Evolutionary conservation across 108 stramenopile genomes (phyloP).

Genomic region (Pinguiococcus pyrenoidosus): DNA sequence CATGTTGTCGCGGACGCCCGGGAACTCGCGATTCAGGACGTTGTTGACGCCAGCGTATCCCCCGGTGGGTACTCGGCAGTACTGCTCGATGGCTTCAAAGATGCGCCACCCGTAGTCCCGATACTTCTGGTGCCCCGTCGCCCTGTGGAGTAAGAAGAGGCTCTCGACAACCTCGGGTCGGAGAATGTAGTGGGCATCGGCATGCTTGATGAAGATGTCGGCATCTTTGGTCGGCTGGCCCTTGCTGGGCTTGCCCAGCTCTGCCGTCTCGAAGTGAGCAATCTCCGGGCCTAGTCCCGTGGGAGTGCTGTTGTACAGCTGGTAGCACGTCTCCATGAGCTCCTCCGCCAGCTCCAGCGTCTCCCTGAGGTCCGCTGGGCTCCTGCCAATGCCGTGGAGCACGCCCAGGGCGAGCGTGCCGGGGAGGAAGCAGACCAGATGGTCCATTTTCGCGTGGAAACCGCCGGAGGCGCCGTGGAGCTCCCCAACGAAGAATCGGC

Average conservation of each 20-base stretch:
- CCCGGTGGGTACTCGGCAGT: slow-evolving; percentile 20
- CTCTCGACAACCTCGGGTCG: slow-evolving; percentile 46
- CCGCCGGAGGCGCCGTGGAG: slow-evolving; percentile 5
- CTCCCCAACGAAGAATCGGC: slow-evolving; percentile 26
- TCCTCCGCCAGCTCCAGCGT: slow-evolving; percentile 12
- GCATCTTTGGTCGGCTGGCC: neutral
- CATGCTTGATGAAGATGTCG: slow-evolving; percentile 1
- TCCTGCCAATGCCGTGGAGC: neutral
- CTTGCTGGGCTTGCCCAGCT: too few relatives aligned
- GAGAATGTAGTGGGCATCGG: slow-evolving; percentile 33
- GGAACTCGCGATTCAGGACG: slow-evolving; percentile 4
- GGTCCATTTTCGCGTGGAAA: slow-evolving; percentile 69
- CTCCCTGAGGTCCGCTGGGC: neutral
- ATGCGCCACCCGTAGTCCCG: slow-evolving; percentile 42
- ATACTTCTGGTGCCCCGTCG: slow-evolving; percentile 34
- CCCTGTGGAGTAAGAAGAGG: slow-evolving; percentile 25
- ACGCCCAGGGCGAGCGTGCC: slow-evolving; percentile 43
- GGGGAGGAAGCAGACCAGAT: slow-evolving; percentile 85
- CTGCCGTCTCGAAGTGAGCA: slow-evolving; percentile 22
- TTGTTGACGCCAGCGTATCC: slow-evolving; percentile 30
- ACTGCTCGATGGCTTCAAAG: slow-evolving; percentile 31
- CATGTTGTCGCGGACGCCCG: slow-evolving; percentile 54
- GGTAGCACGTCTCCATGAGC: slow-evolving; percentile 10
- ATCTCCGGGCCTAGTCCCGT: slow-evolving; percentile 44
- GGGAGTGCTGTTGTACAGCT: slow-evolving; percentile 26